Evolutionary conservation across 1,139 yeast genomes (phyloP).

Genomic region (Debaryomyces nepalensis): DNA sequence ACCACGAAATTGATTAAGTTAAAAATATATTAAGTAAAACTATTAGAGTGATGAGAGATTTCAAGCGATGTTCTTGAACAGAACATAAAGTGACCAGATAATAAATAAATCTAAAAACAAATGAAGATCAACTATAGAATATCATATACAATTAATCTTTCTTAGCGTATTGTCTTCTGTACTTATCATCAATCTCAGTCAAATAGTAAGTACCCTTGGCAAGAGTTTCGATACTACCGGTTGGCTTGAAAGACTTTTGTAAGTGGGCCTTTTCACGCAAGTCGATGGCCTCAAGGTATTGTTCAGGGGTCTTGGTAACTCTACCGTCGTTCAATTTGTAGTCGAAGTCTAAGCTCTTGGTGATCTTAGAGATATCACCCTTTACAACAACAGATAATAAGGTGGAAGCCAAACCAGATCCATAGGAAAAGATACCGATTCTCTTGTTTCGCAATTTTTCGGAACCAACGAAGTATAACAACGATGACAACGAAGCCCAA

Average conservation of each 20-base stretch:
- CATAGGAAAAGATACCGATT: slow-evolving; percentile 93
- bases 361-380: slow-evolving; percentile 79
- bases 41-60: too few species aligned
- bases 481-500: slow-evolving; percentile 85
- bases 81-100: slow-evolving; percentile 2
- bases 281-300: slow-evolving; percentile 79
- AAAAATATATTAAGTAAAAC: too few species aligned
- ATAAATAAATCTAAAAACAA: slow-evolving; percentile 9
- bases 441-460: slow-evolving; percentile 81
- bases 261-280: slow-evolving; percentile 90
- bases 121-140: neutral
- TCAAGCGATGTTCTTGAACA: neutral
- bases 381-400: slow-evolving; percentile 78
- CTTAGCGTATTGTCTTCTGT: slow-evolving; percentile 76
- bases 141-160: slow-evolving; percentile 46
- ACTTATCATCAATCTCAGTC: slow-evolving; percentile 83
- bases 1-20: slow-evolving; percentile 7
- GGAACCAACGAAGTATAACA: slow-evolving; percentile 74
- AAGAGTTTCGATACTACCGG: slow-evolving; percentile 75
- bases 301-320: slow-evolving; percentile 68
- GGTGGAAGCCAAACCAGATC: slow-evolving; percentile 96
- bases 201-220: slow-evolving; percentile 83
- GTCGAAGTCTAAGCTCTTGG: slow-evolving; percentile 68
- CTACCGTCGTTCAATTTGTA: slow-evolving; percentile 69
- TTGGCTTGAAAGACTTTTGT: slow-evolving; percentile 77